A percentile compares a stretch with the other conserved stretches of the same genome.
Evolutionary conservation across 345 rosid genomes (phyloP).

Genomic region (Salix exigua): DNA sequence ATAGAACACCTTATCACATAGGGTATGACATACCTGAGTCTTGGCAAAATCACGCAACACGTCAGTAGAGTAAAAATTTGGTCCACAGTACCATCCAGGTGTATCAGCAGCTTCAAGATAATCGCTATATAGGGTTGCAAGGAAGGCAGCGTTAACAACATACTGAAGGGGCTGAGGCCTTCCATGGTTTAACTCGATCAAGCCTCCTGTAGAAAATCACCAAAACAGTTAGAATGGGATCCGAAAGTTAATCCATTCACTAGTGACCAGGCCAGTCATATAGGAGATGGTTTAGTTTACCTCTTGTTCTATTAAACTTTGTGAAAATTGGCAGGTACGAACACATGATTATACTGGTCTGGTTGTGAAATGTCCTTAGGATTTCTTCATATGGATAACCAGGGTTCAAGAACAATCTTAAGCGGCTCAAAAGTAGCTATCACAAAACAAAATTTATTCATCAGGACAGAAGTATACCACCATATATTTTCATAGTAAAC

Average conservation of each 20-base stretch:
- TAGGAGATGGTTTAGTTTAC: slow-evolving; percentile 36
- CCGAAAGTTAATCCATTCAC: slow-evolving; percentile 1
- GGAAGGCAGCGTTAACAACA: slow-evolving; percentile 83
- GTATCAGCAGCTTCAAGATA: slow-evolving; percentile 95
- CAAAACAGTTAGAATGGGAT: slow-evolving; percentile 14
- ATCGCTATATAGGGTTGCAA: slow-evolving; percentile 76
- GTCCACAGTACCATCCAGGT: slow-evolving; percentile 97
- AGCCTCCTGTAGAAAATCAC: slow-evolving; percentile 53
- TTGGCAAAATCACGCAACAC: slow-evolving; percentile 75
- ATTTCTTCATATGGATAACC: slow-evolving; percentile 94
- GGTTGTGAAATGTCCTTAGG: slow-evolving; percentile 79
- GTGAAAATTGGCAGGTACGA: slow-evolving; percentile 64
- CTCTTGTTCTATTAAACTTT: slow-evolving; percentile 67
- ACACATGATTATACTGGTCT: slow-evolving; percentile 81
- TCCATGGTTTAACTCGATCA: slow-evolving; percentile 87
- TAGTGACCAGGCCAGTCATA: not conserved
- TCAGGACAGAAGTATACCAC: not conserved
- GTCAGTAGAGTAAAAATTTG: slow-evolving; percentile 67
- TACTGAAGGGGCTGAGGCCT: slow-evolving; percentile 96
- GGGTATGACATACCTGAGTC: slow-evolving; percentile 57
- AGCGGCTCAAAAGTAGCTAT: slow-evolving; percentile 71
- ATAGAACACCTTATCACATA: slow-evolving; percentile 1
- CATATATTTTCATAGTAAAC: not conserved
- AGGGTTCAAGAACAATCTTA: slow-evolving; percentile 86
- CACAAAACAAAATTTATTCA: slow-evolving; percentile 6